These are phyloP conservation scores for Claviceps quebecensis DNA, from an alignment of 2,329 filamentous ascomycete genomes.

Conservation along the genomic window DNA sequence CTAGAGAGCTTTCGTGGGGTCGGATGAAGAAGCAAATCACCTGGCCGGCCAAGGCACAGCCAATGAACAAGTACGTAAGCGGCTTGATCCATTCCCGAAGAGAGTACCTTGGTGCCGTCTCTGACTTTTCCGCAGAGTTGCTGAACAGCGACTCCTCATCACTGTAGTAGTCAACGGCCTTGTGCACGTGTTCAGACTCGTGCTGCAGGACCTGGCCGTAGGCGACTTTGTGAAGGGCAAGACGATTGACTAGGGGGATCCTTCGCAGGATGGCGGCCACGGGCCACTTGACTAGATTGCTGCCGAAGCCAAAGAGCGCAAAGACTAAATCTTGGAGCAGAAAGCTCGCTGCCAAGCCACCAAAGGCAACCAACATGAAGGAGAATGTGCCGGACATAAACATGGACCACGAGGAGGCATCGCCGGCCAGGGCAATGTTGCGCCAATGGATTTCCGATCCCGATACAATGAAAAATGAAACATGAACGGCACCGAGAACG, in stretches of 20 bases:
- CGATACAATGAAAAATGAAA: slow-evolving; percentile 15
- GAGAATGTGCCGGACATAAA: slow-evolving; percentile 18
- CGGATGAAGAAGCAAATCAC: slow-evolving; percentile 11
- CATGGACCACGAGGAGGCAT: slow-evolving; percentile 17
- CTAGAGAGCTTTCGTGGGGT: slow-evolving; percentile 17
- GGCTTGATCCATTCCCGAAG: not conserved
- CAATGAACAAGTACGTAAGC: slow-evolving; percentile 7
- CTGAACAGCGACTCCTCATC: slow-evolving; percentile 3
- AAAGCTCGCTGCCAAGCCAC: slow-evolving; percentile 10
- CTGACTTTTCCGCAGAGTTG: not conserved
- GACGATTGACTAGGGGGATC: not conserved
- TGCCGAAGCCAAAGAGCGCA: slow-evolving; percentile 8
- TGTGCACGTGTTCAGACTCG: slow-evolving; percentile 10
- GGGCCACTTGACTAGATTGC: slow-evolving; percentile 16
- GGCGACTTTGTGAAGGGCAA: not conserved
- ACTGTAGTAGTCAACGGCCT: slow-evolving; percentile 4
- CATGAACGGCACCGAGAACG: slow-evolving; percentile 12
- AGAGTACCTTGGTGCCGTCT: not conserved
- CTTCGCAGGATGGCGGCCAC: slow-evolving; percentile 6
- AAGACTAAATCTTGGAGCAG: slow-evolving; percentile 14
- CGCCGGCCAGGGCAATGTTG: slow-evolving; percentile 18
- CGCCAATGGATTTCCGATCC: slow-evolving; percentile 22
- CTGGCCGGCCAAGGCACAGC: slow-evolving; percentile 9
- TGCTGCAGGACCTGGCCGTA: slow-evolving; percentile 14
- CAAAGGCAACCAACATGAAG: slow-evolving; percentile 9